Base-by-base conservation (phyloP, 2,329 filamentous ascomycete species). In the Aspergillus puulaauensis region DNA sequence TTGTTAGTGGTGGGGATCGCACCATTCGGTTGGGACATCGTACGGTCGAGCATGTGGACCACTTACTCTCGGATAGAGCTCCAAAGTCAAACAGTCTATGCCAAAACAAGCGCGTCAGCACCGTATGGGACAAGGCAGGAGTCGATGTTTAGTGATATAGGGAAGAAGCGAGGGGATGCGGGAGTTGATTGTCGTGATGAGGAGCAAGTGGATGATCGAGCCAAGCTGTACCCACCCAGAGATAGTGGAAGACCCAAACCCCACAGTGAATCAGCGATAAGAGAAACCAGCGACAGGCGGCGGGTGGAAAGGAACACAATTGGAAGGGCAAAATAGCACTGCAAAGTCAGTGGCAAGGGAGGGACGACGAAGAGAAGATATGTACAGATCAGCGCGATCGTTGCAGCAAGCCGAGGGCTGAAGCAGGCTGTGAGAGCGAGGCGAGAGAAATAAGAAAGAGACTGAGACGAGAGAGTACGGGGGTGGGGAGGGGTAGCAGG, bases 401-500 rank as follows among this genome's bases (percentile, higher is more conserved):
- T 27, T 19, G 37, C 48, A 55, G 48, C 19, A 27, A 27, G 9
- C 8, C 41, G 27, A 57, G 41, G 40, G n/a, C 31, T 21, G 52
- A n/a, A 33, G 24, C 19, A n/a, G 23, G 35, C 33, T 31, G 56
- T 31, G 45, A 40, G 52, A 46, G 57, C 51, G 56, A 50, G 33
- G 39, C 19, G 53, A 53, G 49, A 54, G 31, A 53, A 54, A 54
- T 24, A 51, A 41, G 33, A 57, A 48, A 48, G 56, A 57, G 12
- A 31, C 27, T 4, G 27, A 8, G 14, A 54, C 54, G 56, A 52
- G 35, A 27, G 35, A 59, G 54, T 61, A 61, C 55, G 62, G 59
- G 61, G 61, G 62, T 64, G 63, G 63, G 61, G 63, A 64, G 63
- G 62, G 63, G 62, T 64, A 63, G 61, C 21, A 39, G 60, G 59